Evolutionary conservation across 805 yeast species (phyloP).

Genomic region (Starmerella stigmatis): DNA sequence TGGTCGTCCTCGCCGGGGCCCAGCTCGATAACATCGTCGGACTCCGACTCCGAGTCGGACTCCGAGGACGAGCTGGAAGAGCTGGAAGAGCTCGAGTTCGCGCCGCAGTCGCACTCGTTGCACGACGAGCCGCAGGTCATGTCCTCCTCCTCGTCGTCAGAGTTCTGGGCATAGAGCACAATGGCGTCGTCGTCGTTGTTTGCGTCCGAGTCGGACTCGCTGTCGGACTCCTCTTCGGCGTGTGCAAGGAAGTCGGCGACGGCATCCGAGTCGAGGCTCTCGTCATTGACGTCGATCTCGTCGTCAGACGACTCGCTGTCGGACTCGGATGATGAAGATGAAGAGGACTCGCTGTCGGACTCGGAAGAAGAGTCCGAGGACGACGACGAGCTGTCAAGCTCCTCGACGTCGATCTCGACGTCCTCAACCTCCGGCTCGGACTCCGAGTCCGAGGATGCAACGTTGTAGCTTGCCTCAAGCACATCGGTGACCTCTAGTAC

Average conservation of each 20-base stretch:
- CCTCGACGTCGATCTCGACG: constrained; percentile 8
- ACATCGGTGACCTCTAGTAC: constrained; percentile 23
- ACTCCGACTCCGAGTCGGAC: constrained; percentile 13
- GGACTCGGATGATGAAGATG: constrained; percentile 8
- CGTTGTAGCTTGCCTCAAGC: constrained; percentile 22
- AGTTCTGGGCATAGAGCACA: constrained; percentile 15
- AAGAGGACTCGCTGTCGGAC: constrained; percentile 3
- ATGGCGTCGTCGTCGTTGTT: constrained; percentile 6
- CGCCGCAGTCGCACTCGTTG: constrained; percentile 11
- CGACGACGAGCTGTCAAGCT: constrained; percentile 13
- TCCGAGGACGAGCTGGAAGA: too few species aligned
- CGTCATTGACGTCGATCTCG: constrained; percentile 21
- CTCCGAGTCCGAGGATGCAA: constrained; percentile 16
- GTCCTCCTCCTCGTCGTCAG: constrained; percentile 16
- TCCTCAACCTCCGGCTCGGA: constrained; percentile 14
- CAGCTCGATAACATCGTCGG: constrained; percentile 17
- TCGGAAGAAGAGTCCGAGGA: constrained; percentile 4
- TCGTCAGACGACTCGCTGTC: constrained; percentile 10
- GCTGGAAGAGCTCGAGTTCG: constrained; percentile 14
- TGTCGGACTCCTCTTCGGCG: constrained; percentile 17
- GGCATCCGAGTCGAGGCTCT: constrained; percentile 23
- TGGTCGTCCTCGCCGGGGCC: constrained; percentile 22
- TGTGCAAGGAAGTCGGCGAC: constrained; percentile 21
- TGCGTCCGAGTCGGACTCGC: constrained; percentile 14
- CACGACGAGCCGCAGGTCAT: constrained; percentile 9